These are phyloP conservation scores for Galerina marginata DNA, from an alignment of 768 basidiomycete genomes.

Conservation along the genomic window DNA sequence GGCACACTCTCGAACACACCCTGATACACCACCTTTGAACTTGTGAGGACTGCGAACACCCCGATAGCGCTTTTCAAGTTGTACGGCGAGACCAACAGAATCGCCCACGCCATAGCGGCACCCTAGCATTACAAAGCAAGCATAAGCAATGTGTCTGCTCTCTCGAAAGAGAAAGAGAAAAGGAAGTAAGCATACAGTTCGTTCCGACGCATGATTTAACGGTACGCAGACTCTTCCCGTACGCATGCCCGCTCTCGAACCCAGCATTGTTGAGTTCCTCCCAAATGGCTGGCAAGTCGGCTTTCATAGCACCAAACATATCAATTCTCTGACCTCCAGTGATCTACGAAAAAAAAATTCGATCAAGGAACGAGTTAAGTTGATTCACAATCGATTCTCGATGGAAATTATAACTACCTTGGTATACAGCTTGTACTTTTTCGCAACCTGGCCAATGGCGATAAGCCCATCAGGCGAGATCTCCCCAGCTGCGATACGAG, in stretches of 20 bases:
- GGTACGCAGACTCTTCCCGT: slow-evolving; percentile 70
- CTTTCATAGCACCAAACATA: slow-evolving; percentile 72
- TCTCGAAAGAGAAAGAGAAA: too few relatives aligned
- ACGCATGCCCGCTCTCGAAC: slow-evolving; percentile 79
- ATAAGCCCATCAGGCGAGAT: slow-evolving; percentile 70
- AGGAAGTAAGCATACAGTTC: slow-evolving; percentile 20
- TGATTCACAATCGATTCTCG: too few relatives aligned
- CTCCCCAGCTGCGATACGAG: slow-evolving; percentile 74
- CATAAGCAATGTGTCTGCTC: too few relatives aligned
- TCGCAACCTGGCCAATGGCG: slow-evolving; percentile 65
- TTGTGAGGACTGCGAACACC: slow-evolving; percentile 78
- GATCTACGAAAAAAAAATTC: slow-evolving; percentile 8
- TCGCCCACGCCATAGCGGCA: slow-evolving; percentile 78
- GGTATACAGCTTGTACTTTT: slow-evolving; percentile 73
- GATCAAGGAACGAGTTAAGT: slow-evolving; percentile 10
- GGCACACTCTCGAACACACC: slow-evolving; percentile 80
- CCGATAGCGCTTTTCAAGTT: slow-evolving; percentile 74
- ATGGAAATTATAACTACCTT: slow-evolving; percentile 24
- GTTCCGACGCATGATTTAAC: slow-evolving; percentile 83
- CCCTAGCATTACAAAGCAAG: slow-evolving; percentile 27
- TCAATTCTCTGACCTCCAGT: slow-evolving; percentile 62
- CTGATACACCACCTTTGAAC: slow-evolving; percentile 77
- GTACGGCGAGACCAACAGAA: slow-evolving; percentile 73
- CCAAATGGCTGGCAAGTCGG: slow-evolving; percentile 73
- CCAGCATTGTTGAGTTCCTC: slow-evolving; percentile 66